Percentiles rank a stretch among this genome's conserved stretches.
These are phyloP conservation scores for Plasmodium inui DNA, from an alignment of 169 alveolate genomes.

Conservation along the genomic window DNA sequence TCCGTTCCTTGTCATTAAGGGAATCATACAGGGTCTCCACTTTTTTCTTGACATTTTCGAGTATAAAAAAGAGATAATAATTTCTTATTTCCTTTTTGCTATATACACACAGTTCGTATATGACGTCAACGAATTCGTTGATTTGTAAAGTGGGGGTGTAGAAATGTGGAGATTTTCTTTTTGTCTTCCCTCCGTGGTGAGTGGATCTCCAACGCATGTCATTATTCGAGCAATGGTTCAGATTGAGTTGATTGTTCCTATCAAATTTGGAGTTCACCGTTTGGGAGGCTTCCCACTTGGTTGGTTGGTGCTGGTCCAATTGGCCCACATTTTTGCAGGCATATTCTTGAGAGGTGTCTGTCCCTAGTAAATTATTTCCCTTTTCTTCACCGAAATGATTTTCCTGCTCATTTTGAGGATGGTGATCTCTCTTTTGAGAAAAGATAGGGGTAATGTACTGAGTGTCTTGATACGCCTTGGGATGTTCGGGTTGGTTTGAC, in stretches of 20 bases:
- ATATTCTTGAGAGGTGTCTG: background rate
- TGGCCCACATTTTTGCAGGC: background rate
- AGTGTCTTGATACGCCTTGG: background rate
- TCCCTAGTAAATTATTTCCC: background rate
- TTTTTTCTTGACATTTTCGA: constrained; percentile 49
- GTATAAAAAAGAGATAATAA: constrained; percentile 34
- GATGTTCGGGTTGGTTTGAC: background rate
- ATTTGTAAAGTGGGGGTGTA: constrained; percentile 21
- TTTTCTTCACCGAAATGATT: background rate
- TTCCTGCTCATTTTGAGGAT: background rate
- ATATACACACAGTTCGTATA: constrained; percentile 64
- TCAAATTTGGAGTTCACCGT: background rate
- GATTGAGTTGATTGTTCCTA: background rate
- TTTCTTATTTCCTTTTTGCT: constrained; percentile 66
- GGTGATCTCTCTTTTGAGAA: background rate
- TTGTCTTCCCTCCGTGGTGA: background rate
- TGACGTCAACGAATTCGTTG: constrained; percentile 49
- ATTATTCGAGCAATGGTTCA: background rate
- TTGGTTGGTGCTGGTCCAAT: background rate
- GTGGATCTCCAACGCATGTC: background rate
- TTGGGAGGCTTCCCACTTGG: background rate
- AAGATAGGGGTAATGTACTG: background rate
- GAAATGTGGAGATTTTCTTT: background rate
- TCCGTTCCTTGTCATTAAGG: constrained; percentile 8
- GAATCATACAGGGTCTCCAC: background rate